Conservation (phyloP, 2,329 filamentous ascomycete genomes). For the Ambrosiella cleistominuta region DNA sequence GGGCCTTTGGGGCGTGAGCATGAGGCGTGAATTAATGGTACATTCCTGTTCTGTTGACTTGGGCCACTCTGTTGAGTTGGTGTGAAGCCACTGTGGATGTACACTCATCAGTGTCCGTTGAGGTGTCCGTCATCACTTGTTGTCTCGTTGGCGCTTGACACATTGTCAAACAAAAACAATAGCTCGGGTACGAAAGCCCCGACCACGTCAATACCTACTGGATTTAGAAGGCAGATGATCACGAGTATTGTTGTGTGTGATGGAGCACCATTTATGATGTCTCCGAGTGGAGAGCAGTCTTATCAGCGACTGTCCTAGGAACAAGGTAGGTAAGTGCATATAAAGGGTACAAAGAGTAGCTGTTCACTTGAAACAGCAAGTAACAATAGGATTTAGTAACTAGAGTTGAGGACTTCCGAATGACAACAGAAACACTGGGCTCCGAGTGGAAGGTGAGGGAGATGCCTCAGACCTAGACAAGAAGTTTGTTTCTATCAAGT, state of each 20-base stretch:
- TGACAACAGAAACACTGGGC: too few relatives aligned
- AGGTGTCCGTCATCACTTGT: background rate
- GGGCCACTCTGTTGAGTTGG: background rate
- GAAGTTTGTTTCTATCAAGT: too few relatives aligned
- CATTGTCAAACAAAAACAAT: background rate
- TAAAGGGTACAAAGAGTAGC: too few relatives aligned
- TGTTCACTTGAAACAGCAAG: too few relatives aligned
- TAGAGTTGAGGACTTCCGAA: too few relatives aligned
- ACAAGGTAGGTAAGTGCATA: too few relatives aligned
- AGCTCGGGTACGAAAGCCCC: background rate
- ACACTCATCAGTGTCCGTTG: background rate
- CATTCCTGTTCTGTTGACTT: background rate
- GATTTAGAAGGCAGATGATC: background rate
- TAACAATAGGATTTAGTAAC: too few relatives aligned
- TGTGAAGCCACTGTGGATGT: background rate
- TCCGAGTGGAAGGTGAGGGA: too few relatives aligned
- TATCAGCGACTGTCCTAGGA: too few relatives aligned
- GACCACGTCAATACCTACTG: background rate
- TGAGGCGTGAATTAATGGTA: background rate
- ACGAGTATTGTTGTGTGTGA: background rate
- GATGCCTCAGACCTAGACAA: too few relatives aligned
- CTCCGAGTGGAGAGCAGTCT: too few relatives aligned
- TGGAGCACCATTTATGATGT: background rate
- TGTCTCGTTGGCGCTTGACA: background rate
- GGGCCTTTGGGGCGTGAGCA: background rate